Base-by-base conservation (phyloP, 1,284 basidiomycete species). In the Austroboletus rostrupii region DNA sequence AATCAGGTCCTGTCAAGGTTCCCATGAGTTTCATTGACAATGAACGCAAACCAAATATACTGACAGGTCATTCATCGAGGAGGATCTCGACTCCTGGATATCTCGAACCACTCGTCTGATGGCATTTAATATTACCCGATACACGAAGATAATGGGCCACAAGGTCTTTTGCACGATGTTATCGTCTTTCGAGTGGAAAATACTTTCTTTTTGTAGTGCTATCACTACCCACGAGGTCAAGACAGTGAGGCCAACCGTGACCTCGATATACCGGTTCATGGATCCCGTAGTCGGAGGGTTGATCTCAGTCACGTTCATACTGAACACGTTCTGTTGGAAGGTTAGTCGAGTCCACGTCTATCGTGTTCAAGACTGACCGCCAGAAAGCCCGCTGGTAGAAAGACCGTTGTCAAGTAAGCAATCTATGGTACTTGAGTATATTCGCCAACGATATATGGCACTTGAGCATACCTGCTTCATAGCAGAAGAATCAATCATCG, bases 201-300 rank as follows among this genome's bases (percentile, higher is more conserved):
- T 0, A 3, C 65, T 68, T 3, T 66, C 53, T 28, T 28, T 33
- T 42, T 68, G 69, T 14, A 68, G 45, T 5, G 67, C 57, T 31
- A 70, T 55, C n/a, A 53, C 61, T 12, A 76, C 49, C 79, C 80
- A 83, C 11, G 76, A 67, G 4, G 80, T 80, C 6, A 76, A 33
- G 8, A 70, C 31, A 0, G 81, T 81, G 46, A 82, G 60, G 6
- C 72, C 70, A 12, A 81, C 41, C 2, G 74, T 70, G 9, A 68
- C 61, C 7, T 62, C 72, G 20, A 76, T 17, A 53, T 78, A 83
- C 46, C 65, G 63, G 1, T 50, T n/a, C 4, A 82, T 57, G 3
- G 61, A 70, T 14, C 63, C 72, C 0, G 36, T 17, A 3, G 65
- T 59, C 0, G 51, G 52, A 2, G 65, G 61, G 12, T 62, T 62